A percentile compares a stretch with the other conserved stretches of the same genome.
These are phyloP conservation scores for Xylaria sp. DNA, from an alignment of 2,329 filamentous ascomycete genomes.

Conservation along the genomic window DNA sequence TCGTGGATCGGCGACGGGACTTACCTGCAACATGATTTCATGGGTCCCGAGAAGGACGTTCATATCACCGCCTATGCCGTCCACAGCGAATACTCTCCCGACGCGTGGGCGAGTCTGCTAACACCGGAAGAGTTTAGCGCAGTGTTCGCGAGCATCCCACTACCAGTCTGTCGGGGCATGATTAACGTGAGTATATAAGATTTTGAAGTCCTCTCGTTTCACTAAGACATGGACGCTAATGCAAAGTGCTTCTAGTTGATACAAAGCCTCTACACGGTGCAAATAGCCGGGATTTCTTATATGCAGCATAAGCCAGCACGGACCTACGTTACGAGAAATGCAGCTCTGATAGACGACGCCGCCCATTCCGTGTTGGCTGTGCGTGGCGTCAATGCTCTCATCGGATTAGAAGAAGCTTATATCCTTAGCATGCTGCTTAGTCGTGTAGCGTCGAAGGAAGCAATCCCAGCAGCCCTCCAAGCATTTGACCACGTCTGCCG, in stretches of 20 bases:
- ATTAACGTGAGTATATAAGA: constrained; percentile 44
- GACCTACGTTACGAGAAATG: constrained; percentile 43
- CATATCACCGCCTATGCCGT: constrained; percentile 43
- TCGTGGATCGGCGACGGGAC: constrained; percentile 48
- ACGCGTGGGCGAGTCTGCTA: constrained; percentile 47
- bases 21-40: constrained; percentile 43
- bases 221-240: constrained; percentile 4
- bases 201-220: not conserved
- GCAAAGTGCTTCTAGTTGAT: constrained; percentile 41
- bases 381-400: constrained; percentile 35
- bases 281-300: constrained; percentile 47
- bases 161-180: constrained; percentile 45
- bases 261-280: constrained; percentile 48
- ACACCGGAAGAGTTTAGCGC: constrained; percentile 49
- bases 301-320: constrained; percentile 42
- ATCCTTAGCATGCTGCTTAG: constrained; percentile 45
- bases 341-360: constrained; percentile 45
- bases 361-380: constrained; percentile 45
- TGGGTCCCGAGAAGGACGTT: constrained; percentile 46
- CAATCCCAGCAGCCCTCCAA: constrained; percentile 44
- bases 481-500: constrained; percentile 47
- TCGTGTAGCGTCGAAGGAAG: constrained; percentile 38
- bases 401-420: constrained; percentile 47
- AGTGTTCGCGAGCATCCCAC: constrained; percentile 41
- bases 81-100: constrained; percentile 25